Evolutionary conservation across 768 basidiomycete genomes (phyloP).

Genomic region (Russula brevipes): DNA sequence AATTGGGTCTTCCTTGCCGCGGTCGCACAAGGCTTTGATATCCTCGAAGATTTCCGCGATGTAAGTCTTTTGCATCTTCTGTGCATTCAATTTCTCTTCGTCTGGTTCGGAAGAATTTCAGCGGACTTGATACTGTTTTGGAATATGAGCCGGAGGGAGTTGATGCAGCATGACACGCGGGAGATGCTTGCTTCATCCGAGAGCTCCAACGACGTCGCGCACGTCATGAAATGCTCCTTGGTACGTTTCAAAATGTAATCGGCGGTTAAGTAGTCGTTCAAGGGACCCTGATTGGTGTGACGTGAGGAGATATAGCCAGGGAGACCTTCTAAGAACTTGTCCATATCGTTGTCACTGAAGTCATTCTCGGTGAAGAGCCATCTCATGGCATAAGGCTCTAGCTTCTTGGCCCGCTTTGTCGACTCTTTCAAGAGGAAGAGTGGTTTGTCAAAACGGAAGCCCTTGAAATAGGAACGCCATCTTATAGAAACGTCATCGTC

Average conservation of each 20-base stretch:
- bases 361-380: conserved; percentile 13
- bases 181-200: background rate
- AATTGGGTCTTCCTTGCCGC: background rate
- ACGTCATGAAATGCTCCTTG: conserved; percentile 13
- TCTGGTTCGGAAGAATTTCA: background rate
- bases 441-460: background rate
- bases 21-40: background rate
- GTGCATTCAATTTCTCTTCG: background rate
- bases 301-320: conserved; percentile 12
- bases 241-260: background rate
- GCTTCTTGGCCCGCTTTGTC: background rate
- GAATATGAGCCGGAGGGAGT: conserved; percentile 11
- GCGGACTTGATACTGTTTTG: background rate
- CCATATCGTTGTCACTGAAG: conserved; percentile 13
- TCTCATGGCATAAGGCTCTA: conserved; percentile 7
- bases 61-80: background rate
- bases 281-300: background rate
- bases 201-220: conserved; percentile 7
- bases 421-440: background rate
- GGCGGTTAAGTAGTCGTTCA: background rate
- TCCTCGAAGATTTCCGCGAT: background rate
- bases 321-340: conserved; percentile 15
- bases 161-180: conserved; percentile 3
- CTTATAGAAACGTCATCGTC: background rate
- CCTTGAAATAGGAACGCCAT: background rate